Evolutionary conservation across 345 rosid species (phyloP).

Genomic region (Populus euphratica): DNA sequence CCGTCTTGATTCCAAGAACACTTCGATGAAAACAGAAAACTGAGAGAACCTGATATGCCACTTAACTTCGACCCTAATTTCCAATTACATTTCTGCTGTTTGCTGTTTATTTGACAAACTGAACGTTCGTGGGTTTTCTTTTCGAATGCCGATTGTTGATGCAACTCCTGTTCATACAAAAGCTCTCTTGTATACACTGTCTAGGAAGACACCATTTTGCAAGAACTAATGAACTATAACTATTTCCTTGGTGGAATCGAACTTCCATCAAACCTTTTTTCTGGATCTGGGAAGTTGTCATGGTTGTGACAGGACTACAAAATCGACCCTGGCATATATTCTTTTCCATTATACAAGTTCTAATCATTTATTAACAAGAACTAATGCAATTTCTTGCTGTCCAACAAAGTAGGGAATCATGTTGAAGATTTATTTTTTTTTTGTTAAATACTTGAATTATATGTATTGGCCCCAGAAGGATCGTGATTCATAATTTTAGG

Average conservation of each 20-base stretch:
- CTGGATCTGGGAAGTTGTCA: background rate
- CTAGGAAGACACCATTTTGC: background rate
- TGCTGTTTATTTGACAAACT: background rate
- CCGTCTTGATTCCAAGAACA: background rate
- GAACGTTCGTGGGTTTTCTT: background rate
- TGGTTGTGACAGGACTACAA: background rate
- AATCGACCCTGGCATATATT: background rate
- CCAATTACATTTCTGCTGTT: background rate
- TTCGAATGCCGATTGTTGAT: background rate
- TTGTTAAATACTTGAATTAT: background rate
- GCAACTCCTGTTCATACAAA: background rate
- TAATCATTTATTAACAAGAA: background rate
- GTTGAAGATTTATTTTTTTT: background rate
- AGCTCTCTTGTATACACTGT: background rate
- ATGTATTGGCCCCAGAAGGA: background rate
- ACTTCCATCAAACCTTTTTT: background rate
- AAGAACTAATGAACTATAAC: background rate
- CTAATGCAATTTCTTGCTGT: background rate
- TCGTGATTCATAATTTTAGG: background rate
- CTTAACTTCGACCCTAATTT: background rate
- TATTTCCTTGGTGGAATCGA: too few relatives aligned
- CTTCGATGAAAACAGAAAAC: background rate
- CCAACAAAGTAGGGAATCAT: background rate
- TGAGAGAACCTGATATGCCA: background rate
- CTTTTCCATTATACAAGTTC: background rate